Base-by-base conservation (phyloP, 2,329 filamentous ascomycete genomes). In the Didymosphaeria variabile region DNA sequence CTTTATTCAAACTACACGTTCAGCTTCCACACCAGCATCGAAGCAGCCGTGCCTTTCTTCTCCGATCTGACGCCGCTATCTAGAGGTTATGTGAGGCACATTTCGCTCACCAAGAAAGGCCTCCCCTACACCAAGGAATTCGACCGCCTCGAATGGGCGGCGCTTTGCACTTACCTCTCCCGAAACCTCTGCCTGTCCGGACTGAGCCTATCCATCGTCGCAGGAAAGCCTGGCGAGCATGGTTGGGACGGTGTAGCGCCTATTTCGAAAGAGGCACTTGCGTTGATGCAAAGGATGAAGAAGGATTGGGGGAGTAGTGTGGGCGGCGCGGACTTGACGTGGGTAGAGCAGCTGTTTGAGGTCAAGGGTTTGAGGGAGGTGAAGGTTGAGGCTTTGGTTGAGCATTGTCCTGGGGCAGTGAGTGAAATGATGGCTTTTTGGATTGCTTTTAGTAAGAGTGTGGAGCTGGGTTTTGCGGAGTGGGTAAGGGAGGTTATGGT, bases 1-100 rank as follows among this genome's bases (percentile, higher is more conserved):
- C 77, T 90, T 3, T 90, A 90, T 73, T 80, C 79, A 8, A 78
- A 73, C 58, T 85, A 88, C 70, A 79, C 79, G 0, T 89, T 90
- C 72, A 83, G 85, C 67, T 90, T 90, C 72, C 84, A 84, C 62
- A 81, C 81, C 51, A 81, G 87, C 73, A 80, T 90, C 64, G 87
- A 90, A 73, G 86, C 87, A 17, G 81, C 87, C 6, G 81, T 84
- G 0, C 86, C 87, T 0, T 90, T 90, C 70, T 78, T 90, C 42
- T 77, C 79, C 34, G 86, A 89, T 70, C 80, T 88, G 36, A 86
- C 84, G 2, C 79, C 82, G 1, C 67, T 73, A 19, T 82, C 84
- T 2, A 80, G 84, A 36, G 71, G 74, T 10, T 77, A 84, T 50
- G 75, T 90, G 60, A 78, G 79, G 32, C 79, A 81, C 38, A 75